Base-by-base conservation (phyloP, 1,139 yeast genomes). In the Suhomyces panamericanus region DNA sequence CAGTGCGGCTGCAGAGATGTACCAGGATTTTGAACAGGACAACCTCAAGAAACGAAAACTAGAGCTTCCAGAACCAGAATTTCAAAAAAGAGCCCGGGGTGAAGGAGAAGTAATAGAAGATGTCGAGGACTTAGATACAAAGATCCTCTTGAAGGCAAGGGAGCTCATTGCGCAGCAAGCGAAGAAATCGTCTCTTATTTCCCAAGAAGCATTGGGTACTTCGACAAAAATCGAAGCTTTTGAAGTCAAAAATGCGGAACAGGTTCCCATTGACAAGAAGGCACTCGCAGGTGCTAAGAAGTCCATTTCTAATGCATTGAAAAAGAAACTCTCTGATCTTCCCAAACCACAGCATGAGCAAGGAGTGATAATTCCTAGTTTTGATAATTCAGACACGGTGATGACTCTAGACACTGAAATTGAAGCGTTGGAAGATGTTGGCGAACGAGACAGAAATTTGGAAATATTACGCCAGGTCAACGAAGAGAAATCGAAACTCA, bases 21-120 rank as follows among this genome's bases (percentile, higher is more conserved):
- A 56, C 11, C 60, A 61, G 5, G 66, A 63, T 17, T 62, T 64
- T 11, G 66, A 71, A 44, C 73, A 69, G 11, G 71, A 69, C 40
- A 54, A 61, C 15, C 53, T 67, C 41, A 81, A 85, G 55, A 75
- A 81, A 48, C 68, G 85, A 12, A 79, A 77, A 50, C 64, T 85
- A 20, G 71, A 68, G 4, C 64, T 87, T 12, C 82, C 89, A 2
- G 73, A 66, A 1, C 84, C 86, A 0, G 52, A 35, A 11, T 36
- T 24, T 20, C 17, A 9, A 5, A 39, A 42, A 17, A 10, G n/a
- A 7, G 29, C 29, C 4, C 22, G 17, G 4, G 24, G 29, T n/a
- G 22, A 28, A 29, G n/a, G 17, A 6, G 24, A 28, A 3, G 9
- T 7, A 16, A 10, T 13, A 12, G 61, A 60, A 30, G 62, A 55